These are phyloP conservation scores for Podospora didyma DNA, from an alignment of 495 filamentous ascomycete genomes.

Conservation along the genomic window DNA sequence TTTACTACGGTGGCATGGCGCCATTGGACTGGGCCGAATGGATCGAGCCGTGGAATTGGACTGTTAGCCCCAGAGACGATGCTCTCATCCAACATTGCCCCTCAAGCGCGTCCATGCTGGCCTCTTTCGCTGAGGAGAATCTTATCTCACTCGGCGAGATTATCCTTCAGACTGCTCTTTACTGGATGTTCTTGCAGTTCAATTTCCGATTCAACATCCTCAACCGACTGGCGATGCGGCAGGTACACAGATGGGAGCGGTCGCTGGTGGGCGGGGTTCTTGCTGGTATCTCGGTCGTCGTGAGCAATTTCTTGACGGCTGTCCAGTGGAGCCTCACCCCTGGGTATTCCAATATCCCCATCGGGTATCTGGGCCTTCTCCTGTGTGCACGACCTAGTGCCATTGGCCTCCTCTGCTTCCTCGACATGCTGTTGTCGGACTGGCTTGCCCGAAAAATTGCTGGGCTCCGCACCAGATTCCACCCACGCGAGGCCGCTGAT, in stretches of 20 bases:
- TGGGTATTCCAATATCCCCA: background rate
- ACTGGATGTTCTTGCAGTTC: background rate
- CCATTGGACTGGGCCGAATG: conserved; percentile 6
- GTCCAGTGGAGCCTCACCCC: background rate
- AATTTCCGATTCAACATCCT: background rate
- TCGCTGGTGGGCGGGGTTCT: background rate
- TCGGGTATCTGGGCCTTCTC: background rate
- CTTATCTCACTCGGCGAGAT: background rate
- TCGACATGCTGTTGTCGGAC: background rate
- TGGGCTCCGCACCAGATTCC: background rate
- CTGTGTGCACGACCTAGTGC: background rate
- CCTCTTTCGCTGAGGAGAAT: background rate
- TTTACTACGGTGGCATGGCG: conserved; percentile 9
- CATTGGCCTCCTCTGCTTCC: background rate
- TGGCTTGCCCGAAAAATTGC: background rate
- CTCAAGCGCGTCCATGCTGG: background rate
- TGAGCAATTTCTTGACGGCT: background rate
- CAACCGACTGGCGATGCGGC: background rate
- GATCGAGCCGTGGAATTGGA: conserved; percentile 10
- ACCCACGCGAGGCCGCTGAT: background rate
- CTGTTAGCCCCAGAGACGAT: background rate
- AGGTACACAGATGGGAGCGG: background rate
- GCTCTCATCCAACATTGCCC: background rate
- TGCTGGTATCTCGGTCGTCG: background rate
- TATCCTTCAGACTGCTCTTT: background rate